A percentile compares a stretch with the other conserved stretches of the same genome.
These are phyloP conservation scores for Plasmodium sp. DNA, from an alignment of 169 alveolate genomes.

Conservation along the genomic window DNA sequence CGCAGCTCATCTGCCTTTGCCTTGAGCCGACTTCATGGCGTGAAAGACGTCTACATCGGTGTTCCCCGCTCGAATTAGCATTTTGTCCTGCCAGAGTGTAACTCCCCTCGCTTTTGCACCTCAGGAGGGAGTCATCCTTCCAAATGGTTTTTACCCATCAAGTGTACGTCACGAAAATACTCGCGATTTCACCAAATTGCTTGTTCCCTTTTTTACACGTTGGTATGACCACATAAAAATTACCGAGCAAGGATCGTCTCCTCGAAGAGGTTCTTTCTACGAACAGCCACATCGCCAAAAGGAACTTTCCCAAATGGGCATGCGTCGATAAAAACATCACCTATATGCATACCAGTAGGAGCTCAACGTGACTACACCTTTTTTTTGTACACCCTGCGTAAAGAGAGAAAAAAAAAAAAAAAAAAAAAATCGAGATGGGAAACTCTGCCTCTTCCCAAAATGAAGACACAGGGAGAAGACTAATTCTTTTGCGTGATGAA, in stretches of 20 bases:
- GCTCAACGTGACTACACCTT: not conserved
- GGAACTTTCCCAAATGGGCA: not conserved
- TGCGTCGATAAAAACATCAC: not conserved
- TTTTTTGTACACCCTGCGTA: not conserved
- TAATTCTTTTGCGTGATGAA: conserved; percentile 31
- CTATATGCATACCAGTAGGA: not conserved
- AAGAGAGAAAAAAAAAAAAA: not conserved
- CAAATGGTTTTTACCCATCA: not conserved
- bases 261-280: not conserved
- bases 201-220: not conserved
- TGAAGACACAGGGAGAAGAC: not conserved
- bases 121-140: not conserved
- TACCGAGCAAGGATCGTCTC: not conserved
- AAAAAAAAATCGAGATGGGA: conserved; percentile 49
- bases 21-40: not conserved
- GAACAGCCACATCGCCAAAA: not conserved
- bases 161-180: not conserved
- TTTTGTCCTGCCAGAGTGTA: not conserved
- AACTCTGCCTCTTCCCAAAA: conserved; percentile 14
- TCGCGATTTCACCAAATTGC: not conserved
- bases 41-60: not conserved
- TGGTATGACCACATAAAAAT: not conserved
- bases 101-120: not conserved
- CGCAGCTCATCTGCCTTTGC: not conserved
- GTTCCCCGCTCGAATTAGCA: not conserved